Conservation (phyloP, 1,284 basidiomycete genomes). For the Rugosomyces carneus region DNA sequence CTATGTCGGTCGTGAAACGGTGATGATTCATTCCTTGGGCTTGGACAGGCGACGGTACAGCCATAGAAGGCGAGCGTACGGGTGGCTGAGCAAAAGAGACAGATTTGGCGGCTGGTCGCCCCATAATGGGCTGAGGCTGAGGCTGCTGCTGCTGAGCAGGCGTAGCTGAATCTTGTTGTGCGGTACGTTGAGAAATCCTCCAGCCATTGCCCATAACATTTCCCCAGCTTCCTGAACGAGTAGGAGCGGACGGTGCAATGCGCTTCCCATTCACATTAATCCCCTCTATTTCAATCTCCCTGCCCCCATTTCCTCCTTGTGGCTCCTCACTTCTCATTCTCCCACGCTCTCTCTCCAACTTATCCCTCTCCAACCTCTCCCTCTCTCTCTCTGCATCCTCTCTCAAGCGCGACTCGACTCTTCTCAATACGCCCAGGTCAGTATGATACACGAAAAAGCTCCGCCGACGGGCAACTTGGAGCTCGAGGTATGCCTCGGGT, state of each 20-base stretch:
- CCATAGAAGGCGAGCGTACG: constrained; percentile 19
- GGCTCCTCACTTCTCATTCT: constrained; percentile 17
- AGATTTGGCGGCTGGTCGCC: constrained; percentile 42
- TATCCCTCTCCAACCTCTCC: constrained; percentile 28
- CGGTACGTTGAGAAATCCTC: constrained; percentile 1
- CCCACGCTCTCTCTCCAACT: constrained; percentile 20
- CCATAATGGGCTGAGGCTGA: constrained; percentile 16
- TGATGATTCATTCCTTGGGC: neutral
- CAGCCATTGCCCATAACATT: constrained; percentile 8
- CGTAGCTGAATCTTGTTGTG: neutral
- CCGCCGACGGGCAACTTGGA: constrained; percentile 68
- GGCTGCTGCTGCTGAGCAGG: constrained; percentile 7
- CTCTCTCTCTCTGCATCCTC: constrained; percentile 37
- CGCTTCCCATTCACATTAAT: constrained; percentile 33
- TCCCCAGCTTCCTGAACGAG: constrained; percentile 6
- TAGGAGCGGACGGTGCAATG: constrained; percentile 13
- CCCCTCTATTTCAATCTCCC: constrained; percentile 10
- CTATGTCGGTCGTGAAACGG: neutral
- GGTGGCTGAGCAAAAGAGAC: constrained; percentile 39
- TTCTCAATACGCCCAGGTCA: constrained; percentile 73
- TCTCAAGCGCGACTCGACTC: constrained; percentile 61
- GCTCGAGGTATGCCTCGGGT: constrained; percentile 85
- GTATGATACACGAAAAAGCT: constrained; percentile 90
- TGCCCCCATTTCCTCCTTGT: constrained; percentile 13
- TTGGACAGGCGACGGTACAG: constrained; percentile 21